Base-by-base conservation (phyloP, 306 rosid species). In the Clitoria ternatea region DNA sequence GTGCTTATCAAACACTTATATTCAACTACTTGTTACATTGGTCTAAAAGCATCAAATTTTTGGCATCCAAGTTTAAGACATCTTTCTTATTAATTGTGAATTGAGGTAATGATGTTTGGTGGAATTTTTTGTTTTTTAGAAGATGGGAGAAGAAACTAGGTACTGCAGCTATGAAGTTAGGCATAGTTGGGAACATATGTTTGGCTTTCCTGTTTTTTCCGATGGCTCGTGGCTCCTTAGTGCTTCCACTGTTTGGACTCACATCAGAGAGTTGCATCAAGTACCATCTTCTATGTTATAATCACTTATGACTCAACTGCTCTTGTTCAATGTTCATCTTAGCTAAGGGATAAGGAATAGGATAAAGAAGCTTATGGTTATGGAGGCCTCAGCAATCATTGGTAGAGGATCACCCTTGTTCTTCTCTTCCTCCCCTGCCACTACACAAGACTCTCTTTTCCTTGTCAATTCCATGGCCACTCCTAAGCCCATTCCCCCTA, bases 181-280 rank as follows among this genome's bases (percentile, higher is more conserved):
- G 90, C 5, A 12, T 79, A 0, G 74, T 83, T 11, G 96, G 98
- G 48, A 86, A 89, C 65, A 73, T 86, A 52, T 75, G 89, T 39
- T 70, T 92, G 54, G 82, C 83, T 5, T 74, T 89, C 45, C 43
- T 92, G 22, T 92, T 92, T 69, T 89, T 79, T 14, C 98, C 96
- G 1, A 92, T 92, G 62, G 78, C 94, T 0, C 91, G 96, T 4
- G 89, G 92, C 20, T 92, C 98, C 22, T 85, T 96, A 48, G 36
- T 92, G 53, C 79, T 92, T 65, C 85, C 86, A 3, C 59, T 92
- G 30, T 9, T 89, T 7, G 92, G 98, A 7, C 88, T 89, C 18
- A 87, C 87, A 1, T 84, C 94, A 4, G 98, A 92, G 76, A 80
- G 76, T 1, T 72, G 92, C 81, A 83, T 89, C 60, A 92, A 84